These are phyloP conservation scores for Mortierella hygrophila DNA, from an alignment of 192 early-diverging fungal species.

Conservation along the genomic window DNA sequence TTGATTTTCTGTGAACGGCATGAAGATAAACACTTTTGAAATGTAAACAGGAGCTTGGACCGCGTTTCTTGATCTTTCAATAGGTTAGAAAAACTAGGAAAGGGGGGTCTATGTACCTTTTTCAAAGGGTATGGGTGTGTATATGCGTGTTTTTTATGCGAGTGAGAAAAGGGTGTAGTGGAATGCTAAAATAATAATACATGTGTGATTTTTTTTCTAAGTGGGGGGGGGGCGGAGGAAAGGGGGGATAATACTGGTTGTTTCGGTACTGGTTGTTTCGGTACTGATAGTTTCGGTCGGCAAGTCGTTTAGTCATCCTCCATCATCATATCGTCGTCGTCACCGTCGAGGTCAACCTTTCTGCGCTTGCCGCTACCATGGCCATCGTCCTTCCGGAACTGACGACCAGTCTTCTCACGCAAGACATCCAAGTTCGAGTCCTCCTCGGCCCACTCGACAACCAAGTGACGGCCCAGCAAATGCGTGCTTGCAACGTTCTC, in stretches of 20 bases:
- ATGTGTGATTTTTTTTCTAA: background rate
- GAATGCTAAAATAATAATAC: conserved; percentile 9
- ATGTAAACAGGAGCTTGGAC: no score
- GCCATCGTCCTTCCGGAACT: conserved; percentile 77
- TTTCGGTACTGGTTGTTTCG: no score
- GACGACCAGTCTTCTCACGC: conserved; percentile 86
- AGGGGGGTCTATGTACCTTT: no score
- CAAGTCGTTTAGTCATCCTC: conserved; percentile 27
- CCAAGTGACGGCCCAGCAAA: conserved; percentile 97
- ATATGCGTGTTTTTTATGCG: conserved; percentile 3
- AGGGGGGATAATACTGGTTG: no score
- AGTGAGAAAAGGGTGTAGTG: background rate
- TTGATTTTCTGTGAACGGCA: no score
- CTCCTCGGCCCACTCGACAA: conserved; percentile 94
- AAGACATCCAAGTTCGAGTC: conserved; percentile 82
- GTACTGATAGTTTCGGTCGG: no score
- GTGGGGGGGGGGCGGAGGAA: background rate
- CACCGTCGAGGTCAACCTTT: conserved; percentile 50
- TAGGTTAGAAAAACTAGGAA: no score
- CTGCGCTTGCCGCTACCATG: conserved; percentile 59
- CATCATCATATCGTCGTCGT: conserved; percentile 55
- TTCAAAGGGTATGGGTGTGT: no score
- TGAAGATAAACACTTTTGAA: no score
- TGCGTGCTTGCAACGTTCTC: conserved; percentile 91
- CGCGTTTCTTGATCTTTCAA: no score